Percentiles rank a stretch among this genome's conserved stretches.
These are phyloP conservation scores for Penicillium sp. DNA, from an alignment of 2,329 filamentous ascomycete genomes.

Conservation along the genomic window DNA sequence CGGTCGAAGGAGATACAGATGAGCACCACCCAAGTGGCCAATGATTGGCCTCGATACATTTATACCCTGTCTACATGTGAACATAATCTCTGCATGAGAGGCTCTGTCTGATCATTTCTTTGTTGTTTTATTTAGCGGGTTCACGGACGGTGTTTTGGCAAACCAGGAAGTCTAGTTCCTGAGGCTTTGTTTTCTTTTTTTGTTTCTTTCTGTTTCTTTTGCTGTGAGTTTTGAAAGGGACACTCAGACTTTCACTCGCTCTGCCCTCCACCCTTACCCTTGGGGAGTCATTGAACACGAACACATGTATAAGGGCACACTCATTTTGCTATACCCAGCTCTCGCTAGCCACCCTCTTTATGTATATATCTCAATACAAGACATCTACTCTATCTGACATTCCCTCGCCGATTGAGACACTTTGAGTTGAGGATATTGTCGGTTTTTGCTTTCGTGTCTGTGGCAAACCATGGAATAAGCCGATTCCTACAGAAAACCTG, in stretches of 20 bases:
- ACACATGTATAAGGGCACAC: slow-evolving; percentile 16
- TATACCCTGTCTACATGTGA: slow-evolving; percentile 7
- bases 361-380: slow-evolving; percentile 1
- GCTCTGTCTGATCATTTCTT: slow-evolving; percentile 14
- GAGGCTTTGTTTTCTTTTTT: slow-evolving; percentile 10
- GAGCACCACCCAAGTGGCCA: slow-evolving; percentile 7
- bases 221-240: too few species aligned
- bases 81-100: slow-evolving; percentile 12
- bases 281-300: slow-evolving; percentile 14
- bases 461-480: too few species aligned
- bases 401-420: background rate
- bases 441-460: too few species aligned
- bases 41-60: slow-evolving; percentile 2
- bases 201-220: background rate
- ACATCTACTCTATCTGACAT: background rate
- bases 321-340: slow-evolving; percentile 4
- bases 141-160: slow-evolving; percentile 26
- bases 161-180: slow-evolving; percentile 11
- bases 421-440: too few species aligned
- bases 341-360: slow-evolving; percentile 3
- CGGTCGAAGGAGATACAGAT: slow-evolving; percentile 13
- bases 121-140: slow-evolving; percentile 23
- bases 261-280: background rate
- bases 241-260: too few species aligned
- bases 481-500: too few species aligned